A percentile compares a stretch with the other conserved stretches of the same genome.
Evolutionary conservation across 2,329 filamentous ascomycete genomes (phyloP).

Genomic region (Neurospora crassa): DNA sequence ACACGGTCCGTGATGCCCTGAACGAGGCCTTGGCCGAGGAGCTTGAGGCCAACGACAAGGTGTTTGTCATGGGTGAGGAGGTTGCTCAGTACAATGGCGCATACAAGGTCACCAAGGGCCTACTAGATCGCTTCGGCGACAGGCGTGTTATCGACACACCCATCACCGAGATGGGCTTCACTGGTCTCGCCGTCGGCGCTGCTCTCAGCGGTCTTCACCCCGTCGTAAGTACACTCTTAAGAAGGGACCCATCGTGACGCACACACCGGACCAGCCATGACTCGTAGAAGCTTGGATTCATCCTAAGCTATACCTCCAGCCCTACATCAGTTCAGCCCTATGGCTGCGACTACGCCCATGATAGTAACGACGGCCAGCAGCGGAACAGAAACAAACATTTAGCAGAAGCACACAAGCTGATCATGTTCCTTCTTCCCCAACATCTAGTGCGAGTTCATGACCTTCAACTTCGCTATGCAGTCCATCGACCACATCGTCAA

Average conservation of each 20-base stretch:
- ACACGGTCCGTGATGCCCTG: conserved; percentile 92
- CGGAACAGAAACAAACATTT: not conserved
- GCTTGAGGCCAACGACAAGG: conserved; percentile 87
- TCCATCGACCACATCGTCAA: conserved; percentile 99
- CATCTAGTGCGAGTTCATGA: conserved; percentile 94
- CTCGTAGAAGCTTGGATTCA: not conserved
- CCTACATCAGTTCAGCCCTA: not conserved
- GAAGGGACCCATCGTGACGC: not conserved
- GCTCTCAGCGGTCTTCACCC: conserved; percentile 91
- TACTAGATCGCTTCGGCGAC: conserved; percentile 93
- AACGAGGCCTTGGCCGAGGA: conserved; percentile 98
- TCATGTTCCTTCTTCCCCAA: not conserved
- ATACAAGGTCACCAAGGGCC: conserved; percentile 98
- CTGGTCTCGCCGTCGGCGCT: conserved; percentile 86
- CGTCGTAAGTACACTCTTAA: conserved; percentile 55
- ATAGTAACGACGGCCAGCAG: not conserved
- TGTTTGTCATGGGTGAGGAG: conserved; percentile 94
- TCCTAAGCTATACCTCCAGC: not conserved
- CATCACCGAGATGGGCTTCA: conserved; percentile 96
- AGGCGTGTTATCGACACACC: conserved; percentile 97
- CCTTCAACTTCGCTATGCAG: conserved; percentile 99
- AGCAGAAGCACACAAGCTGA: conserved; percentile 2
- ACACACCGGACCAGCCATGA: not conserved
- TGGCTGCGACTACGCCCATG: not conserved
- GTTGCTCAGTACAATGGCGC: conserved; percentile 99